Evolutionary conservation across 2,329 filamentous ascomycete species (phyloP).

Genomic region (Lecanicillium sp.): DNA sequence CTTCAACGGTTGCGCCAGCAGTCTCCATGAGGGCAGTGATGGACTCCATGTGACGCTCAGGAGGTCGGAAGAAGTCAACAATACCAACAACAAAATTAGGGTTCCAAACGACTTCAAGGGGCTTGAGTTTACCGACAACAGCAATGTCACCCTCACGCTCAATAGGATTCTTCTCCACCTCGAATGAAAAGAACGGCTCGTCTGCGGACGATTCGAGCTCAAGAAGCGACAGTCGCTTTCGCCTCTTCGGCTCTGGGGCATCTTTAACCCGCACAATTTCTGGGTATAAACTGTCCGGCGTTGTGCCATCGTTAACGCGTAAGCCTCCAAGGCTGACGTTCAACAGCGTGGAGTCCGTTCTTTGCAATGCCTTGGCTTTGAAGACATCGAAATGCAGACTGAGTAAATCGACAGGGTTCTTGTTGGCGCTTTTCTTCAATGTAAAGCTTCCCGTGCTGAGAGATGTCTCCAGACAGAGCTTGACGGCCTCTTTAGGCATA

Average conservation of each 20-base stretch:
- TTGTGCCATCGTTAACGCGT: constrained; percentile 92
- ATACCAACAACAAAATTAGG: constrained; percentile 87
- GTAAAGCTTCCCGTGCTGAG: constrained; percentile 97
- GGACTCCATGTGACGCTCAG: constrained; percentile 96
- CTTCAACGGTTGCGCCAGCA: constrained; percentile 91
- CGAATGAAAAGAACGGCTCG: constrained; percentile 85
- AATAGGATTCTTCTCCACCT: constrained; percentile 91
- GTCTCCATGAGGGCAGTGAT: constrained; percentile 93
- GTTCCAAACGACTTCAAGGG: constrained; percentile 96
- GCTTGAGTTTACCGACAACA: constrained; percentile 84
- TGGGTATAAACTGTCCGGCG: constrained; percentile 79
- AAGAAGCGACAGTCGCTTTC: constrained; percentile 42
- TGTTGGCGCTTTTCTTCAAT: constrained; percentile 60
- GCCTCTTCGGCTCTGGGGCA: constrained; percentile 46
- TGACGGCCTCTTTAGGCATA: constrained; percentile 81
- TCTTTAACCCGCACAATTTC: constrained; percentile 97
- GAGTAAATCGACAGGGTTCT: constrained; percentile 69
- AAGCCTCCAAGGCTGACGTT: constrained; percentile 88
- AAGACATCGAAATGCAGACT: constrained; percentile 93
- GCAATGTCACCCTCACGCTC: constrained; percentile 89
- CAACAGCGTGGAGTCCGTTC: constrained; percentile 83
- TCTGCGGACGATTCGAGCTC: constrained; percentile 44
- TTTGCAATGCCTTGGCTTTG: constrained; percentile 79
- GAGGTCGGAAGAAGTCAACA: constrained; percentile 91
- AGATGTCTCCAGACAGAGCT: constrained; percentile 85